A percentile compares a stretch with the other conserved stretches of the same genome.
These are phyloP conservation scores for Zalerion maritima DNA, from an alignment of 495 filamentous ascomycete genomes.

Conservation along the genomic window DNA sequence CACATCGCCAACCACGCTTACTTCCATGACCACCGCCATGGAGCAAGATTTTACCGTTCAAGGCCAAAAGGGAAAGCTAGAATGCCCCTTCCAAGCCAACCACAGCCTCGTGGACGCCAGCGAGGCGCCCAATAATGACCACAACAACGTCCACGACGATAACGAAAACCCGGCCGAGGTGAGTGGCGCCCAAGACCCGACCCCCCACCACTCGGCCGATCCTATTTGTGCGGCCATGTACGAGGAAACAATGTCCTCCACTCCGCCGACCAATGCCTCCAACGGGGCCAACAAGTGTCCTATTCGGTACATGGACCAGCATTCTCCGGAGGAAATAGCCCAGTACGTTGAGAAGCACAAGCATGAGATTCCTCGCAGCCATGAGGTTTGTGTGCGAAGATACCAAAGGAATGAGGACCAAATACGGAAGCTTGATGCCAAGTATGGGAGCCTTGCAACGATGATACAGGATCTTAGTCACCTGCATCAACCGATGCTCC, in stretches of 20 bases:
- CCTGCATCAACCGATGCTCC: constrained; percentile 72
- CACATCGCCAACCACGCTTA: constrained; percentile 23
- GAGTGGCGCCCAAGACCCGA: constrained; percentile 18
- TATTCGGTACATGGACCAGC: constrained; percentile 77
- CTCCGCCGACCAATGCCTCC: constrained; percentile 33
- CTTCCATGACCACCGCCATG: constrained; percentile 37
- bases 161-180: constrained; percentile 4
- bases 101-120: too few species aligned
- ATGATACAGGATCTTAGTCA: constrained; percentile 79
- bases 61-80: constrained; percentile 44
- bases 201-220: constrained; percentile 33
- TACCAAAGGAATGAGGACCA: constrained; percentile 73
- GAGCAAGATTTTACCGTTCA: constrained; percentile 53
- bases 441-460: constrained; percentile 75
- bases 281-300: constrained; percentile 52
- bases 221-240: constrained; percentile 47
- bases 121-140: too few species aligned
- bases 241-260: constrained; percentile 33
- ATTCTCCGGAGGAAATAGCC: constrained; percentile 81
- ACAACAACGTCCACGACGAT: too few species aligned
- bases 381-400: constrained; percentile 76
- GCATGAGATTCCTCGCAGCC: constrained; percentile 78
- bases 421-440: constrained; percentile 73
- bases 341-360: constrained; percentile 84
- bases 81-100: constrained; percentile 47